A percentile compares a stretch with the other conserved stretches of the same genome.
These are phyloP conservation scores for Raffaelea albimanens DNA, from an alignment of 2,329 filamentous ascomycete genomes.

Conservation along the genomic window DNA sequence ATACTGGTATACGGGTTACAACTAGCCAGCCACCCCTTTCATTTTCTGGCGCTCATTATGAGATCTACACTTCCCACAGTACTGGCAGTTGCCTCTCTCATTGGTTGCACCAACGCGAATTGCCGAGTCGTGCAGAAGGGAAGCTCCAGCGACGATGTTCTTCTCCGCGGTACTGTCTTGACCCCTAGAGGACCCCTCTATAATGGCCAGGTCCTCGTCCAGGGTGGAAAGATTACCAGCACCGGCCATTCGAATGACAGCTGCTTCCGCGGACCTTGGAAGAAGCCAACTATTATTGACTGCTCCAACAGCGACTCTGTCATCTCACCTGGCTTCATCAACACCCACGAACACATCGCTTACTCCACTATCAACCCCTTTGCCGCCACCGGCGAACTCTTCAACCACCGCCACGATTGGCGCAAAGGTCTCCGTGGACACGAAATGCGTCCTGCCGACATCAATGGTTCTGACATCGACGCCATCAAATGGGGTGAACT, in stretches of 20 bases:
- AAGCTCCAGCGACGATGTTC: neutral
- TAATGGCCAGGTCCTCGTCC: constrained; percentile 6
- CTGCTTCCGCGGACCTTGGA: constrained; percentile 5
- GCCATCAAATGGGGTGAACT: constrained; percentile 20
- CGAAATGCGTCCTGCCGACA: constrained; percentile 11
- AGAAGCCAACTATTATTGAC: constrained; percentile 14
- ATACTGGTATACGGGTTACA: too few species aligned
- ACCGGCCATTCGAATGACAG: neutral
- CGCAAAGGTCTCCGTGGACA: constrained; percentile 15
- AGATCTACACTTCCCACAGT: constrained; percentile 3
- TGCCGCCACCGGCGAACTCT: constrained; percentile 10
- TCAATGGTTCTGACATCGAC: constrained; percentile 15
- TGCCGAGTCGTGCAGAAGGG: neutral
- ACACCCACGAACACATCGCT: constrained; percentile 20
- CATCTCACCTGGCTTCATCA: constrained; percentile 21
- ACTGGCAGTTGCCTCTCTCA: neutral
- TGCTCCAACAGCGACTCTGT: constrained; percentile 14
- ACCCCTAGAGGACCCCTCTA: constrained; percentile 3
- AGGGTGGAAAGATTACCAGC: constrained; percentile 2
- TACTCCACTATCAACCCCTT: constrained; percentile 17
- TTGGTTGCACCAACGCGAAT: neutral
- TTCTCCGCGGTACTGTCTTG: constrained; percentile 8
- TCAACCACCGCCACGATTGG: constrained; percentile 21
- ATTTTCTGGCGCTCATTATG: constrained; percentile 8
- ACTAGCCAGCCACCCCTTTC: too few species aligned